Conservation (phyloP, 805 yeast species). For the Candida adriatica region DNA sequence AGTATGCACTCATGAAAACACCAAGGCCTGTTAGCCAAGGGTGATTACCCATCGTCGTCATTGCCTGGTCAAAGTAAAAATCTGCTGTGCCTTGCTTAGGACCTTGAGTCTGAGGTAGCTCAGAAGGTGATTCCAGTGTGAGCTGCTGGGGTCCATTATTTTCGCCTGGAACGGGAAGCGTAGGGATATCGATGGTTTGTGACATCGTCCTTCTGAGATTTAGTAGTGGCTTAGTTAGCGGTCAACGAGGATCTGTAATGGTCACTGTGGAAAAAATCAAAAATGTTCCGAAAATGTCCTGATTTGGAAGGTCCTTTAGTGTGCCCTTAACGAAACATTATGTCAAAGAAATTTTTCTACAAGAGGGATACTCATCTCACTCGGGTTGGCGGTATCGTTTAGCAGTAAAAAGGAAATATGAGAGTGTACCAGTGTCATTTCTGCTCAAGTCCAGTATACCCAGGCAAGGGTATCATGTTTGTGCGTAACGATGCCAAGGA, state of each 20-base stretch:
- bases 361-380: conserved; percentile 7
- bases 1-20: conserved; percentile 54
- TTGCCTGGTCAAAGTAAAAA: conserved; percentile 55
- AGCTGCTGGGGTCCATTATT: conserved; percentile 22
- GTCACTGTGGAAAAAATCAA: no score
- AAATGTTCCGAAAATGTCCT: no score
- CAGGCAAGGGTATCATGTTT: conserved; percentile 93
- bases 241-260: not conserved
- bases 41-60: conserved; percentile 61
- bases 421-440: conserved; percentile 90
- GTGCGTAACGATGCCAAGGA: conserved; percentile 98
- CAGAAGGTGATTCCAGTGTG: conserved; percentile 8
- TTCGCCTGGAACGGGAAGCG: conserved; percentile 52
- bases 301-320: no score
- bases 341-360: conserved; percentile 10
- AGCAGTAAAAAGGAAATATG: conserved; percentile 38
- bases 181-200: conserved; percentile 44
- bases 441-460: conserved; percentile 95
- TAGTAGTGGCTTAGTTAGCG: no score
- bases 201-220: conserved; percentile 7
- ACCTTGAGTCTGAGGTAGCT: conserved; percentile 16
- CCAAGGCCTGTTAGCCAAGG: conserved; percentile 72
- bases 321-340: no score
- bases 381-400: not conserved
- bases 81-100: conserved; percentile 35